phyloP scores from a whole-genome alignment of 768 basidiomycete genomes.

The Boletus pseudopeckii region DNA sequence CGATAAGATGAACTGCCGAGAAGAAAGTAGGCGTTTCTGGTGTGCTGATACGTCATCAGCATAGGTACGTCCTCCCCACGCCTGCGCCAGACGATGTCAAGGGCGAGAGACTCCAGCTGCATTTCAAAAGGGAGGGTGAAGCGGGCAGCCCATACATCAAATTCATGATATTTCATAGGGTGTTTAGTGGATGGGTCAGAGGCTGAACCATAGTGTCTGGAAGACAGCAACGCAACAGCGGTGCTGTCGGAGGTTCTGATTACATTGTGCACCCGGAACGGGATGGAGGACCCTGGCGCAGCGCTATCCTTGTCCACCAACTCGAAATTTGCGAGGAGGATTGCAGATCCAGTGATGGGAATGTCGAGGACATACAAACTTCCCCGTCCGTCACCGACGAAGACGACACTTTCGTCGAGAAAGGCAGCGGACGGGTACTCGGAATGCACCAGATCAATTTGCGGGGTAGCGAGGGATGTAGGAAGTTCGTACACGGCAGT shows the following conservation, averaged over 20 bases:
- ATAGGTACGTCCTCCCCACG: conserved; percentile 70
- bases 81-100: conserved; percentile 67
- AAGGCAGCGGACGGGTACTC: conserved; percentile 78
- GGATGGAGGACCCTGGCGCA: conserved; percentile 27
- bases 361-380: conserved; percentile 57
- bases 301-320: conserved; percentile 29
- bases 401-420: conserved; percentile 43
- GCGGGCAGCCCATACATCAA: conserved; percentile 64
- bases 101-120: conserved; percentile 28
- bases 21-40: conserved; percentile 49
- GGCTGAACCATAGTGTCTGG: conserved; percentile 43
- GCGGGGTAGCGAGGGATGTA: conserved; percentile 42
- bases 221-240: conserved; percentile 55
- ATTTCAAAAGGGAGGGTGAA: conserved; percentile 44
- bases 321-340: conserved; percentile 52
- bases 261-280: conserved; percentile 41
- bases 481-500: conserved; percentile 60
- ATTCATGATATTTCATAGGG: conserved; percentile 39
- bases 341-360: conserved; percentile 36
- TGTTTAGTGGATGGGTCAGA: conserved; percentile 17
- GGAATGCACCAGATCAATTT: conserved; percentile 40
- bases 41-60: conserved; percentile 46
- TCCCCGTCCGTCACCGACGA: conserved; percentile 73
- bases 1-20: conserved; percentile 58
- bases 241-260: conserved; percentile 34